Conservation (phyloP, 2,329 filamentous ascomycete genomes). For the Nectriaceae sp. region DNA sequence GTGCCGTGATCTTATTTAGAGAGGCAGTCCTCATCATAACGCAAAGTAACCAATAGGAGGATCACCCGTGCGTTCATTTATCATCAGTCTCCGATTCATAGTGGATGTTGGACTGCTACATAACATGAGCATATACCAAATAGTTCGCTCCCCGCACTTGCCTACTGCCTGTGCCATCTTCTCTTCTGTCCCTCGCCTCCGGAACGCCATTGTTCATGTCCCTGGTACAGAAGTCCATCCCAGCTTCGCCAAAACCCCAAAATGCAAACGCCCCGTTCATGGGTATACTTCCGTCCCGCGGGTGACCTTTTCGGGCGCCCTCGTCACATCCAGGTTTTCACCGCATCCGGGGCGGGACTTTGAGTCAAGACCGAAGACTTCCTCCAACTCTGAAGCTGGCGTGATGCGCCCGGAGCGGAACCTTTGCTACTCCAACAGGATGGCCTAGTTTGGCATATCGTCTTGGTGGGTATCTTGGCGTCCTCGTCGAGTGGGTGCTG, state of each 20-base stretch:
- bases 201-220: constrained; percentile 30
- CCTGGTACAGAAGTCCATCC: constrained; percentile 18
- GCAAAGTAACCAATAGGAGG: no score
- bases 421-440: neutral
- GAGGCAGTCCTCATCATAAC: no score
- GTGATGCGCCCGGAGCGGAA: neutral
- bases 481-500: no score
- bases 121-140: neutral
- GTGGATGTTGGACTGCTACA: neutral
- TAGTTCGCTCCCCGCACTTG: constrained; percentile 23
- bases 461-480: no score
- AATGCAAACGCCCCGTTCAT: constrained; percentile 23
- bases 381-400: neutral
- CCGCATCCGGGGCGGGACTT: neutral
- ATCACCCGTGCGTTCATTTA: no score
- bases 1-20: no score
- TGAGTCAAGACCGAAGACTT: neutral
- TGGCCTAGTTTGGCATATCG: neutral
- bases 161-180: constrained; percentile 30
- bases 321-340: constrained; percentile 4
- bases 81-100: no score
- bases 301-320: constrained; percentile 7
- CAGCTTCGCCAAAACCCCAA: constrained; percentile 21
- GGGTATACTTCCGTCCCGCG: constrained; percentile 24
- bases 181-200: constrained; percentile 9